phyloP scores from a whole-genome alignment of 192 early-diverging fungal species.

The Radiomyces spectabilis region DNA sequence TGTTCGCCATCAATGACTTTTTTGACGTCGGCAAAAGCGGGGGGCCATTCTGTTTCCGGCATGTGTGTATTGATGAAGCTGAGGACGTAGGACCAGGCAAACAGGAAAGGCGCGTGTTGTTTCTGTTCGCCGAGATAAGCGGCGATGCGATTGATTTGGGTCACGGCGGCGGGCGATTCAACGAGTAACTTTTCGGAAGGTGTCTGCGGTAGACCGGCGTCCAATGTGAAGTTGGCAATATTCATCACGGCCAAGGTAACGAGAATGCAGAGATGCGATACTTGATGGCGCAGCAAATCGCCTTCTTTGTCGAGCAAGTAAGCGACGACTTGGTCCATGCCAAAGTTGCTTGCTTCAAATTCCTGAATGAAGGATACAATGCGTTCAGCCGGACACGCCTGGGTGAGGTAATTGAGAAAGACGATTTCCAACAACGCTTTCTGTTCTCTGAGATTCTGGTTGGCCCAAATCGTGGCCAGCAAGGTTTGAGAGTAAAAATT shows the following conservation, averaged over 20 bases:
- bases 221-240: slow-evolving; percentile 15
- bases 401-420: slow-evolving; percentile 14
- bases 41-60: too few species aligned
- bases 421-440: slow-evolving; percentile 31
- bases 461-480: slow-evolving; percentile 24
- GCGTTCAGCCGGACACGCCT: slow-evolving; percentile 1
- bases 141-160: slow-evolving; percentile 19
- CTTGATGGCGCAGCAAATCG: slow-evolving; percentile 14
- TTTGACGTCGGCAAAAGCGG: too few species aligned
- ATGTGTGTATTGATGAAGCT: not conserved
- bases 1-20: too few species aligned
- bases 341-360: slow-evolving; percentile 30
- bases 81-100: slow-evolving; percentile 27
- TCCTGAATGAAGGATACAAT: slow-evolving; percentile 23
- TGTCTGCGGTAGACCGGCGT: slow-evolving; percentile 13
- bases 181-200: slow-evolving; percentile 1
- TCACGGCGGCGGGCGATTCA: not conserved
- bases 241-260: slow-evolving; percentile 27
- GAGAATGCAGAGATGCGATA: slow-evolving; percentile 23
- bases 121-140: slow-evolving; percentile 21
- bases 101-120: slow-evolving; percentile 24
- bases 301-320: slow-evolving; percentile 25
- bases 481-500: slow-evolving; percentile 12
- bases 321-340: slow-evolving; percentile 23
- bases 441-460: slow-evolving; percentile 34